Evolutionary conservation across 2,329 filamentous ascomycete genomes (phyloP).

Genomic region (Sphaerulina musiva): DNA sequence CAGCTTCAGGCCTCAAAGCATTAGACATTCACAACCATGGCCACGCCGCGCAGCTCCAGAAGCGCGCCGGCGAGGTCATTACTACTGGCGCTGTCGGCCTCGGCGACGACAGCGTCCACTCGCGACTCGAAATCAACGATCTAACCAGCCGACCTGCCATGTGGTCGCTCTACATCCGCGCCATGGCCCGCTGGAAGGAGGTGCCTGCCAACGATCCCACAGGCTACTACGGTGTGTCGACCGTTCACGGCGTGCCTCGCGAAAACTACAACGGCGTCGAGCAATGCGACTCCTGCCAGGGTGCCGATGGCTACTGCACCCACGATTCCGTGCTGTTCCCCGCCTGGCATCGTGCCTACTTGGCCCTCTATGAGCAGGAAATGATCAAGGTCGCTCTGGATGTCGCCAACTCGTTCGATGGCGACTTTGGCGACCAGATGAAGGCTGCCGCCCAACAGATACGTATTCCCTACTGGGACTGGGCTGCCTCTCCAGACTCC

Average conservation of each 20-base stretch:
- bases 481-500: conserved; percentile 22
- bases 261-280: conserved; percentile 27
- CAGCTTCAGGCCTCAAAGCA: conserved; percentile 11
- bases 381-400: conserved; percentile 27
- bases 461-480: conserved; percentile 28
- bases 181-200: conserved; percentile 16
- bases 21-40: not conserved
- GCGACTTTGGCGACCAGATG: conserved; percentile 21
- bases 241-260: conserved; percentile 31
- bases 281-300: conserved; percentile 25
- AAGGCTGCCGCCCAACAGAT: conserved; percentile 24
- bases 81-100: conserved; percentile 18
- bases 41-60: conserved; percentile 6
- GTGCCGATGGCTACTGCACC: conserved; percentile 32
- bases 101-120: conserved; percentile 15
- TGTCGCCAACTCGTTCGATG: conserved; percentile 25
- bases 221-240: conserved; percentile 17
- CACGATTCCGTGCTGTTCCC: conserved; percentile 34
- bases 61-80: conserved; percentile 14
- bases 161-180: conserved; percentile 21
- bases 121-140: conserved; percentile 20
- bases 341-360: conserved; percentile 31
- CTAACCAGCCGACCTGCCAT: conserved; percentile 15
- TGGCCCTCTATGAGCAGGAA: conserved; percentile 32
- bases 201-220: conserved; percentile 8